Conservation (phyloP, 139 green algal genomes). For the Choricystis sp. region DNA sequence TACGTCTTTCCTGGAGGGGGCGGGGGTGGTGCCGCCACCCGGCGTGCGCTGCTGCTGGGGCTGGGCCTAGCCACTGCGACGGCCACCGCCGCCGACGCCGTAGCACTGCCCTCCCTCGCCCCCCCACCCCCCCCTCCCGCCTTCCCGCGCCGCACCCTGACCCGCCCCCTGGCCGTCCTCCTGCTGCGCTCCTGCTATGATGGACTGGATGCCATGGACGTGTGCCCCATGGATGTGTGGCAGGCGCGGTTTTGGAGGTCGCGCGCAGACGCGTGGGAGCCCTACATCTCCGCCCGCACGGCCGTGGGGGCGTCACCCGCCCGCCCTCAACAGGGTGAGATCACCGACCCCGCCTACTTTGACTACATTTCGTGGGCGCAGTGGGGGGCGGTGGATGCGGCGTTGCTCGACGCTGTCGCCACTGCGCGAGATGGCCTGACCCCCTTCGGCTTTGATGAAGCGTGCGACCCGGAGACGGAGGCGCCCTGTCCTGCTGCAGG, state of each 20-base stretch:
- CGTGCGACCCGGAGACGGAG: too few relatives aligned
- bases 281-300: not conserved
- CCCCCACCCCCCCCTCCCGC: too few relatives aligned
- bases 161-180: not conserved
- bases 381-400: not conserved
- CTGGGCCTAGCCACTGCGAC: not conserved
- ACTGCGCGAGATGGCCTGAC: not conserved
- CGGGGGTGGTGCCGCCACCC: too few relatives aligned
- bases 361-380: not conserved
- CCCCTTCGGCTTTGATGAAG: too few relatives aligned
- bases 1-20: not conserved
- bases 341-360: not conserved
- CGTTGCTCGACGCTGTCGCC: not conserved
- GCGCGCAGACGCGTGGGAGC: not conserved
- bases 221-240: not conserved
- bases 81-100: too few relatives aligned
- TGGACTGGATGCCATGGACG: not conserved
- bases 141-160: not conserved
- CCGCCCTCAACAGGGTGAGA: not conserved
- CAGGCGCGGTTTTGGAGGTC: not conserved
- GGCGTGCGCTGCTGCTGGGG: not conserved
- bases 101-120: not conserved
- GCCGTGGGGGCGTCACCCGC: too few relatives aligned
- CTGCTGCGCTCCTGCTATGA: not conserved
- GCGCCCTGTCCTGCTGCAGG: too few relatives aligned